Evolutionary conservation across 1,284 basidiomycete genomes (phyloP).

Genomic region (Cryptococcus jaspeensis): DNA sequence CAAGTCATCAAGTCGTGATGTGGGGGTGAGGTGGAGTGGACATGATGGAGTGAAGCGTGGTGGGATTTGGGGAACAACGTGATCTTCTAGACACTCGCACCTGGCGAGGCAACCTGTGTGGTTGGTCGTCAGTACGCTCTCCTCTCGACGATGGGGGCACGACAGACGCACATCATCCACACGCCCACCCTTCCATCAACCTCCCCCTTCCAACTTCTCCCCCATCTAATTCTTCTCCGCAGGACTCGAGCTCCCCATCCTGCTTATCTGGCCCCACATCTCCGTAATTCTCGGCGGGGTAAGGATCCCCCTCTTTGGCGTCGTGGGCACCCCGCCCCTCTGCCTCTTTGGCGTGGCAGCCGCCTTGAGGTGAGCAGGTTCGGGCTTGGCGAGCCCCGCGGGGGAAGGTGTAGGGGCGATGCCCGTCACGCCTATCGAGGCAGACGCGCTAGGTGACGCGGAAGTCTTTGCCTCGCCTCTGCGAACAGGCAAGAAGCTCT

Average conservation of each 20-base stretch:
- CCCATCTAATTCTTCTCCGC: neutral
- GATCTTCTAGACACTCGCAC: too few species aligned
- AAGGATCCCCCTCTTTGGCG: slow-evolving; percentile 3
- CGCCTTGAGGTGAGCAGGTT: slow-evolving; percentile 1
- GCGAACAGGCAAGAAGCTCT: slow-evolving; percentile 17
- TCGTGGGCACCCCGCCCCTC: neutral
- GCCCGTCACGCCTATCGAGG: neutral
- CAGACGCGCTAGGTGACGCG: neutral
- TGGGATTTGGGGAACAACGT: too few species aligned
- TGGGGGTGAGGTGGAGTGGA: too few species aligned
- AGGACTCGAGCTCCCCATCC: slow-evolving; percentile 16
- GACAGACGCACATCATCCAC: slow-evolving; percentile 1
- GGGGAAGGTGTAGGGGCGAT: neutral
- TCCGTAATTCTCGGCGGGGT: slow-evolving; percentile 18
- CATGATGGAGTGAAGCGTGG: too few species aligned
- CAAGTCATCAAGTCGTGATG: neutral
- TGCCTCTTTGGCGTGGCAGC: slow-evolving; percentile 10
- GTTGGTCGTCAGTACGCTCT: too few species aligned
- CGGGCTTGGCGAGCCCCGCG: neutral
- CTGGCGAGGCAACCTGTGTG: too few species aligned
- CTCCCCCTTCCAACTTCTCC: neutral
- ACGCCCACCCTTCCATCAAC: too few species aligned
- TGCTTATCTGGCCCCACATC: slow-evolving; percentile 24
- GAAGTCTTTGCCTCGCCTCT: neutral
- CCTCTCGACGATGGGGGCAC: too few species aligned